Conservation (phyloP, 2,329 filamentous ascomycete genomes). For the Ascochyta koolunga region DNA sequence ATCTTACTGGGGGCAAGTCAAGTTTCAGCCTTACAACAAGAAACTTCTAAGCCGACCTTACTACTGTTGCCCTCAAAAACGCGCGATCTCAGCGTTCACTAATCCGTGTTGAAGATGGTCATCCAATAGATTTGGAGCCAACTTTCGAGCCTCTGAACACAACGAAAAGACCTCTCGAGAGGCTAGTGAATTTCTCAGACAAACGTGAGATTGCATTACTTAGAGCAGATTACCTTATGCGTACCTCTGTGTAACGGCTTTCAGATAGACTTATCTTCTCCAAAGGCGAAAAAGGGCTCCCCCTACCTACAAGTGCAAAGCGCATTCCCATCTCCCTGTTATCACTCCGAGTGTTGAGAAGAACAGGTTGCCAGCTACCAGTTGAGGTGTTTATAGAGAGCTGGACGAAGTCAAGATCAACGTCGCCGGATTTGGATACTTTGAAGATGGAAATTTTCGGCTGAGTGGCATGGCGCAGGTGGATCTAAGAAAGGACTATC, state of each 20-base stretch:
- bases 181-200: conserved; percentile 24
- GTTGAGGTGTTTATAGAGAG: conserved; percentile 53
- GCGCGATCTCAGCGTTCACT: conserved; percentile 23
- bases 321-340: conserved; percentile 59
- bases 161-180: conserved; percentile 14
- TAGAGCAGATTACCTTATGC: conserved; percentile 30
- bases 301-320: conserved; percentile 56
- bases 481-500: conserved; percentile 28
- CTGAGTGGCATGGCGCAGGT: conserved; percentile 26
- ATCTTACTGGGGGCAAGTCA: conserved; percentile 1
- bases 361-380: conserved; percentile 57
- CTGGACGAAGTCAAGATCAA: conserved; percentile 44
- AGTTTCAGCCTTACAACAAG: background rate
- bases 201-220: conserved; percentile 27
- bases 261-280: conserved; percentile 46
- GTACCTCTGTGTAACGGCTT: conserved; percentile 20
- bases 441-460: conserved; percentile 16
- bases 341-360: conserved; percentile 59
- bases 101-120: conserved; percentile 18
- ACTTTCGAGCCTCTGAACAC: conserved; percentile 21
- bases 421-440: conserved; percentile 40
- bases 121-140: conserved; percentile 3
- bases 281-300: conserved; percentile 54
- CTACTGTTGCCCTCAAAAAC: conserved; percentile 5
- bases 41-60: conserved; percentile 6